Conservation (phyloP, 768 basidiomycete species). For the Kwoniella mangroviensis region DNA sequence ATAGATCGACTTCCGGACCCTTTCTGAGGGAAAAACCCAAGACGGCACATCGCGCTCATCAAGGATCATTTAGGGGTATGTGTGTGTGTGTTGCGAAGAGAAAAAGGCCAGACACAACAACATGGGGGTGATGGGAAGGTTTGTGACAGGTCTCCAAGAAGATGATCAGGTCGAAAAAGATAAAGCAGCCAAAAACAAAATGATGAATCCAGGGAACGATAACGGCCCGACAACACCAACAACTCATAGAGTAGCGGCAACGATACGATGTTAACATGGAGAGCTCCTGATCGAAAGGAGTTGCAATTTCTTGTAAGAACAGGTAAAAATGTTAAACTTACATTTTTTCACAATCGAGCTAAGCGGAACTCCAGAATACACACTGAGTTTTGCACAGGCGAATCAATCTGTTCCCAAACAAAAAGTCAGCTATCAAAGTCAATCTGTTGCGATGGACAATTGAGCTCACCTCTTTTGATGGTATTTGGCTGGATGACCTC, state of each 20-base stretch:
- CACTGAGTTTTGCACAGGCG: not conserved
- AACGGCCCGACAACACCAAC: not conserved
- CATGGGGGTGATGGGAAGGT: no score
- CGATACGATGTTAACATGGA: not conserved
- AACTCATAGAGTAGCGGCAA: not conserved
- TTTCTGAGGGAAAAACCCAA: no score
- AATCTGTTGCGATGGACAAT: not conserved
- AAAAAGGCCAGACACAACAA: not conserved
- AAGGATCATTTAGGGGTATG: no score
- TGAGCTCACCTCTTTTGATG: not conserved
- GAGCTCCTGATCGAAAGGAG: not conserved
- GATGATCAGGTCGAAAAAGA: not conserved
- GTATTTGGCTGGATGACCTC: no score
- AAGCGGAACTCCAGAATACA: not conserved
- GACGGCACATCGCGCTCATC: no score
- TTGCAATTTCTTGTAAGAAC: no score
- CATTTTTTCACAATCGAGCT: not conserved
- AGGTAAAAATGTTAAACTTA: not conserved
- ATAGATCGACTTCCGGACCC: no score
- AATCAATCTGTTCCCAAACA: not conserved
- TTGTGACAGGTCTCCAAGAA: no score
- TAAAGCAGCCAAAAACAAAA: not conserved
- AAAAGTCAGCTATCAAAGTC: not conserved
- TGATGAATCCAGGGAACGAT: not conserved
- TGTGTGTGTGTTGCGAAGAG: not conserved